phyloP scores from a whole-genome alignment of 139 green algal genomes.

The Picochlorum sp. region DNA sequence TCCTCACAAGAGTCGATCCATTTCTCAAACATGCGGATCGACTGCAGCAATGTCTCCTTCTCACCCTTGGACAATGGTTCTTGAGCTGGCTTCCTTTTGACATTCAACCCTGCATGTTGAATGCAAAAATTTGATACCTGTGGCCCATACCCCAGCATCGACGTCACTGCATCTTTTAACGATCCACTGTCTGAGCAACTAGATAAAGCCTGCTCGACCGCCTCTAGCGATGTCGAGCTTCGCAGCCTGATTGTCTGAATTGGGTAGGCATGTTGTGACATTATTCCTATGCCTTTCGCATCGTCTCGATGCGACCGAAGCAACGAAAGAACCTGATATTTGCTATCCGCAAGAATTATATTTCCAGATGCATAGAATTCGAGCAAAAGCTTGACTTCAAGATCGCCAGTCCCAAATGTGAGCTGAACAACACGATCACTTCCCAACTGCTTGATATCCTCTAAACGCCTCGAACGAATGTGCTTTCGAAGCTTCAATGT shows the following conservation, averaged over 20 bases:
- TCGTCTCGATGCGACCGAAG: conserved; percentile 90
- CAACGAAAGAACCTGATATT: conserved; percentile 86
- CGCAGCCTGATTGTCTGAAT: conserved; percentile 44
- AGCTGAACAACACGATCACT: conserved; percentile 92
- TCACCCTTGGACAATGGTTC: conserved; percentile 19
- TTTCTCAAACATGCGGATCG: conserved; percentile 27
- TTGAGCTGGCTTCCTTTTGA: conserved; percentile 10
- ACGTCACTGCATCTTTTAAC: conserved; percentile 18
- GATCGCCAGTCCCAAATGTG: conserved; percentile 77
- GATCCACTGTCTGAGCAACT: neutral
- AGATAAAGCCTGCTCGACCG: too few relatives aligned
- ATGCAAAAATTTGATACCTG: conserved; percentile 72
- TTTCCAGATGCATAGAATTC: conserved; percentile 97
- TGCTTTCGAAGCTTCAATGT: conserved; percentile 96
- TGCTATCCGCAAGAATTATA: conserved; percentile 80
- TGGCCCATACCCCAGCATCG: conserved; percentile 67
- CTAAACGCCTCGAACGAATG: conserved; percentile 75
- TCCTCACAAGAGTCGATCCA: conserved; percentile 47
- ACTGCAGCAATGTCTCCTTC: conserved; percentile 21
- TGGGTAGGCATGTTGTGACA: conserved; percentile 65
- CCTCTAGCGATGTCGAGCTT: conserved; percentile 16
- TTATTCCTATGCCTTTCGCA: conserved; percentile 66
- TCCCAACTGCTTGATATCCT: conserved; percentile 83
- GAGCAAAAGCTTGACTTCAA: conserved; percentile 81
- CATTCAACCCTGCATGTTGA: conserved; percentile 51